These are phyloP conservation scores for Nakataea oryzae DNA, from an alignment of 2,329 filamentous ascomycete genomes.

Conservation along the genomic window DNA sequence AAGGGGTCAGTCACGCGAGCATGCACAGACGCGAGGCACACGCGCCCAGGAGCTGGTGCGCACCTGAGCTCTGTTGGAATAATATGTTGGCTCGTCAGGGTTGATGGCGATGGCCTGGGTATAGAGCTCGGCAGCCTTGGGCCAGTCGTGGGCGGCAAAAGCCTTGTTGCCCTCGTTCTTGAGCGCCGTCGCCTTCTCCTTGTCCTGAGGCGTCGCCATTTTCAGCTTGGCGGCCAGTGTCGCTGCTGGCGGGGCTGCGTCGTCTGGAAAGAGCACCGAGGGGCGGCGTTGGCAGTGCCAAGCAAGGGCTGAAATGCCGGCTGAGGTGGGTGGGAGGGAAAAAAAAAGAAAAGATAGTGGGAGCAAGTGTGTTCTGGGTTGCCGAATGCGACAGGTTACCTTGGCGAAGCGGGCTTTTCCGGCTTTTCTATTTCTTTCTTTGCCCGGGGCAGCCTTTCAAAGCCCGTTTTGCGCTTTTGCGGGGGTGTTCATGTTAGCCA, in stretches of 20 bases:
- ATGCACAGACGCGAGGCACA: conserved; percentile 4
- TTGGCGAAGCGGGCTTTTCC: background rate
- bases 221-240: background rate
- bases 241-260: background rate
- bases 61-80: conserved; percentile 90
- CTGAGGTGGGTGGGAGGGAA: background rate
- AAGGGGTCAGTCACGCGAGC: conserved; percentile 34
- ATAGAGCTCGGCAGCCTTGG: conserved; percentile 71
- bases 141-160: conserved; percentile 82
- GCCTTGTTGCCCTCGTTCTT: conserved; percentile 95
- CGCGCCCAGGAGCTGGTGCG: conserved; percentile 17
- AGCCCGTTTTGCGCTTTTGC: background rate
- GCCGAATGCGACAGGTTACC: background rate
- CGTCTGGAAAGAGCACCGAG: background rate
- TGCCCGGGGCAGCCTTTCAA: background rate
- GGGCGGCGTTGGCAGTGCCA: background rate
- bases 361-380: background rate
- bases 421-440: background rate
- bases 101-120: conserved; percentile 78
- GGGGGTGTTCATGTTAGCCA: background rate
- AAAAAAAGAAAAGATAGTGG: background rate
- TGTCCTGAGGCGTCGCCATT: conserved; percentile 10
- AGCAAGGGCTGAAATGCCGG: background rate
- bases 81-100: conserved; percentile 78
- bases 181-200: conserved; percentile 66